Percentiles rank a stretch among this genome's conserved stretches.
Evolutionary conservation across 352 stramenopile genomes (phyloP).

Genomic region (Phytophthora constricta): DNA sequence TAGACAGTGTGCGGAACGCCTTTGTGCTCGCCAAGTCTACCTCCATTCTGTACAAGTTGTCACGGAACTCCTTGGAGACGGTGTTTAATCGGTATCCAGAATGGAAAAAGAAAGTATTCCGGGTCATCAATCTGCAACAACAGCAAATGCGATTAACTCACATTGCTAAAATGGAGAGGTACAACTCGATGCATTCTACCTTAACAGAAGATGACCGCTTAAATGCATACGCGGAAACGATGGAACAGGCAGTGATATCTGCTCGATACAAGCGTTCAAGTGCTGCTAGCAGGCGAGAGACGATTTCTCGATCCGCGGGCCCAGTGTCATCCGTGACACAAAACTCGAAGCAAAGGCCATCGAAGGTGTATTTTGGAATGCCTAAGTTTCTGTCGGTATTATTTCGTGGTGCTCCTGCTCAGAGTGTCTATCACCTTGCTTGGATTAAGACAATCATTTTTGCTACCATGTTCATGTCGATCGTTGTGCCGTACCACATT

Average conservation of each 20-base stretch:
- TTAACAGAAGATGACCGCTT: conserved; percentile 49
- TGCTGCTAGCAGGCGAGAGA: conserved; percentile 27
- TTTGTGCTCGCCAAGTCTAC: conserved; percentile 66
- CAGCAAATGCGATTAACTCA: conserved; percentile 58
- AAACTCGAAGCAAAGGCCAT: background rate
- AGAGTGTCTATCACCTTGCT: conserved; percentile 52
- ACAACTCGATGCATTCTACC: conserved; percentile 38
- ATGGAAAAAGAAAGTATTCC: conserved; percentile 77
- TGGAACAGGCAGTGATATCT: conserved; percentile 46
- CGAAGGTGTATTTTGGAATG: conserved; percentile 1
- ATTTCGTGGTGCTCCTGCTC: conserved; percentile 41
- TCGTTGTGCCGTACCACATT: conserved; percentile 65
- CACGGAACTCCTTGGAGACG: conserved; percentile 64
- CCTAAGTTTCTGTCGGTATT: conserved; percentile 24
- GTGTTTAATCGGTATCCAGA: conserved; percentile 75
- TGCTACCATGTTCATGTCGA: conserved; percentile 48
- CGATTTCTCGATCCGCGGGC: conserved; percentile 10
- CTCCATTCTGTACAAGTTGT: conserved; percentile 77
- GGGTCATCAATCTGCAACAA: conserved; percentile 64
- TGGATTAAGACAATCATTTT: conserved; percentile 57
- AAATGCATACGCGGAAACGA: conserved; percentile 40
- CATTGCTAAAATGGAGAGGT: conserved; percentile 47
- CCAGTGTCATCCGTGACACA: background rate
- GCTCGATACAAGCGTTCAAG: conserved; percentile 41
- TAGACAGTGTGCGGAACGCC: conserved; percentile 63